phyloP scores from a whole-genome alignment of 2,329 filamentous ascomycete genomes.

The Gremmenia infestans region DNA sequence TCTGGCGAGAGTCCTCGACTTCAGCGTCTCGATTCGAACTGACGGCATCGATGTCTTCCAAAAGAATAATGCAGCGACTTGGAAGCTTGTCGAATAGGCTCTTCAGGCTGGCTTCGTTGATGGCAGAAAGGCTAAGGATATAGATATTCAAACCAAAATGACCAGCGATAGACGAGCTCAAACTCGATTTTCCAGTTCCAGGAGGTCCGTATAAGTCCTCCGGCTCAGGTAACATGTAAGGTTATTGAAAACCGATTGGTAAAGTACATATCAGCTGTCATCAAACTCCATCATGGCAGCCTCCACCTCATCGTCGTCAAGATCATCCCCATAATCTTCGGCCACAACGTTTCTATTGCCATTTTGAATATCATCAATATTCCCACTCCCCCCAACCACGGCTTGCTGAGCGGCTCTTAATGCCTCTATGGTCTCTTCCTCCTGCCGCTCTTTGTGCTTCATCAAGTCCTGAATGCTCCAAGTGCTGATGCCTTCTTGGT shows the following conservation, averaged over 20 bases:
- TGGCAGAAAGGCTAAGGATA: constrained; percentile 58
- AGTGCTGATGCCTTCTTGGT: constrained; percentile 89
- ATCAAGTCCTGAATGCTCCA: constrained; percentile 81
- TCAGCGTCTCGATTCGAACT: constrained; percentile 8
- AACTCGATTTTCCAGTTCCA: constrained; percentile 70
- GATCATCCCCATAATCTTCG: constrained; percentile 27
- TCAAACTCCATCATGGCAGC: constrained; percentile 45
- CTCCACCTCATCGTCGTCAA: constrained; percentile 38
- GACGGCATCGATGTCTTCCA: constrained; percentile 65
- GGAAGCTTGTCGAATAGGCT: constrained; percentile 61
- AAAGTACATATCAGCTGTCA: constrained; percentile 8
- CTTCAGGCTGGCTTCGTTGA: constrained; percentile 59
- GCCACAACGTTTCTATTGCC: constrained; percentile 16
- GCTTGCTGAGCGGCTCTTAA: constrained; percentile 43
- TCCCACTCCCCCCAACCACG: background rate
- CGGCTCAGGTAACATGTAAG: too few relatives aligned
- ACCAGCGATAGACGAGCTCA: constrained; percentile 63
- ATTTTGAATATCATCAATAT: constrained; percentile 13
- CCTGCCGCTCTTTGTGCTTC: constrained; percentile 70
- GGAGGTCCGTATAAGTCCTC: constrained; percentile 75
- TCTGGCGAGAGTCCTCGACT: constrained; percentile 7
- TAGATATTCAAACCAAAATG: constrained; percentile 65
- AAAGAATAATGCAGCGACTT: constrained; percentile 61
- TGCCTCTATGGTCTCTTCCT: constrained; percentile 61
- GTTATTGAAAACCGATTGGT: too few relatives aligned